Evolutionary conservation across 352 stramenopile genomes (phyloP).

Genomic region (Hyaloperonospora brassicae): DNA sequence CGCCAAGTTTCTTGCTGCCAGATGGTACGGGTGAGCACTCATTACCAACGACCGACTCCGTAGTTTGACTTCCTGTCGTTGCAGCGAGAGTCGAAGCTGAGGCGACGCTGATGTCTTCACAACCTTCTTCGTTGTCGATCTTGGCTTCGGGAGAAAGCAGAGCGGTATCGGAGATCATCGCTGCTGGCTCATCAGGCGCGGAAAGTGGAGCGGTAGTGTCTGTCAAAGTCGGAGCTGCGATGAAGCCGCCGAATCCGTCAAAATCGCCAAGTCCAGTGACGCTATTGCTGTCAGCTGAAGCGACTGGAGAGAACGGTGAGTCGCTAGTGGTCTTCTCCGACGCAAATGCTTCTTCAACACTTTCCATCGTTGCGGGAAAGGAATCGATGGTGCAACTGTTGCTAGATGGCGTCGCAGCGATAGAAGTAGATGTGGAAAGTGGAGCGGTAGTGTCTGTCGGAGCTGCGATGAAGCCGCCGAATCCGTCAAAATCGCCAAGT

Average conservation of each 20-base stretch:
- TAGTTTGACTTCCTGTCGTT: background rate
- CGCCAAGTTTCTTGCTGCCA: slow-evolving; percentile 9
- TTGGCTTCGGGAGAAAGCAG: slow-evolving; percentile 15
- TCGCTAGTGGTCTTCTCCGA: slow-evolving; percentile 9
- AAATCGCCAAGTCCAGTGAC: slow-evolving; percentile 26
- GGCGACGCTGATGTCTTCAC: slow-evolving; percentile 14
- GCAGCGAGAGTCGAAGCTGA: slow-evolving; percentile 2
- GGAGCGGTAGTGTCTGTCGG: background rate
- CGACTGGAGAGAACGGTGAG: slow-evolving; percentile 20
- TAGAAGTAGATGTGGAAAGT: slow-evolving; percentile 9
- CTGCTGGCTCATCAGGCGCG: slow-evolving; percentile 2
- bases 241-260: slow-evolving; percentile 27
- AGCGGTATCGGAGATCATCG: slow-evolving; percentile 3
- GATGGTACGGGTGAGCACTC: slow-evolving; percentile 13
- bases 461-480: slow-evolving; percentile 26
- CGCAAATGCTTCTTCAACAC: background rate
- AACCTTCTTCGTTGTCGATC: slow-evolving; percentile 1
- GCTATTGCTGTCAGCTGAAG: slow-evolving; percentile 8
- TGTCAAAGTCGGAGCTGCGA: slow-evolving; percentile 2
- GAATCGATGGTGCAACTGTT: slow-evolving; percentile 1
- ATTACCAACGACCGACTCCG: slow-evolving; percentile 3
- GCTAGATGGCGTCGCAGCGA: slow-evolving; percentile 5
- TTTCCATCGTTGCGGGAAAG: slow-evolving; percentile 14
- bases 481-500: slow-evolving; percentile 27
- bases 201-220: slow-evolving; percentile 1